Evolutionary conservation across 75 land plant species (phyloP).

Genomic region (Pinus albicaulis): DNA sequence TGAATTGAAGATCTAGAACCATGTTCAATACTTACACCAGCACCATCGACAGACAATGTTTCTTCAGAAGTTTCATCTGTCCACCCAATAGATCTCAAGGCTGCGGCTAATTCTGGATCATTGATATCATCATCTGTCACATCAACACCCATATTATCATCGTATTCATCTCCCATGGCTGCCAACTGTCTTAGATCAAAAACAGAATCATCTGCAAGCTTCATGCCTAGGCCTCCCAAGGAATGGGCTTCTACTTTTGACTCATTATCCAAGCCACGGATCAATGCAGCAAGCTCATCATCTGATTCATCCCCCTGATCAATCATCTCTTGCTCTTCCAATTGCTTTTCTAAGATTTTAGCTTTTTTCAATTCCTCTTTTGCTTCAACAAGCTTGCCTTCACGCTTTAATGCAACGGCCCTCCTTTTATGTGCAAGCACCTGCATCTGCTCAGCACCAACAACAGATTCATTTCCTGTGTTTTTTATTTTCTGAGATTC

Average conservation of each 20-base stretch:
- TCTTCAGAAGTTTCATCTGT: conserved; percentile 46
- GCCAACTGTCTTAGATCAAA: conserved; percentile 29
- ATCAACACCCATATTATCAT: conserved; percentile 44
- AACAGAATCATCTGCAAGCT: conserved; percentile 7
- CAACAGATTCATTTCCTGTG: conserved; percentile 13
- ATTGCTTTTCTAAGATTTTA: conserved; percentile 75
- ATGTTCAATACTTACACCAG: not conserved
- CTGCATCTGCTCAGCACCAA: conserved; percentile 40
- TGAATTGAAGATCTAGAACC: conserved; percentile 7
- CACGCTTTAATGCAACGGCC: conserved; percentile 81
- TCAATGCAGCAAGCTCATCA: conserved; percentile 75
- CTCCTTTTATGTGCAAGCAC: conserved; percentile 78
- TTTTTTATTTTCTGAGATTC: conserved; percentile 32
- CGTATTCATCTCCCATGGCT: conserved; percentile 39
- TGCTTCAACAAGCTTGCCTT: conserved; percentile 88
- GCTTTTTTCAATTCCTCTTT: conserved; percentile 94
- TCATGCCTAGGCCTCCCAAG: conserved; percentile 2
- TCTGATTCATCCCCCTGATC: conserved; percentile 73
- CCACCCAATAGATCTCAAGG: conserved; percentile 88
- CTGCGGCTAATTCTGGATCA: conserved; percentile 82
- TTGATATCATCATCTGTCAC: conserved; percentile 84
- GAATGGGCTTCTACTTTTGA: conserved; percentile 19
- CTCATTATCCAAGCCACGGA: conserved; percentile 58
- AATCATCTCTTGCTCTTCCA: conserved; percentile 72
- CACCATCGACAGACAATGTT: not conserved